Percentiles rank a stretch among this genome's conserved stretches.
phyloP scores from a whole-genome alignment of 176 grass and related monocot species.

The Tuctoria greenei region DNA sequence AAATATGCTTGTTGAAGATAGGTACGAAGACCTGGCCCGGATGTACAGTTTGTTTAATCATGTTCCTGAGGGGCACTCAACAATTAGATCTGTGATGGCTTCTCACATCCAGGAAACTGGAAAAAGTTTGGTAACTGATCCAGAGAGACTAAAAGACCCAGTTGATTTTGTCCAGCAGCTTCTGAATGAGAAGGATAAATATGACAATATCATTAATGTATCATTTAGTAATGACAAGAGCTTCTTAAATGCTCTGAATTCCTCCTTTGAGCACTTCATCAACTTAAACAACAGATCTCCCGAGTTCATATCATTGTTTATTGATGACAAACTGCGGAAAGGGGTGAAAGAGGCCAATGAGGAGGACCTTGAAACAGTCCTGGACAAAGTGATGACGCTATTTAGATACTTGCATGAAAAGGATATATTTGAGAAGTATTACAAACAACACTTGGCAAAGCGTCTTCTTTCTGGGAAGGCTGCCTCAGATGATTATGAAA shows the following conservation, averaged over 20 bases:
- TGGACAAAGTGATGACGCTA: slow-evolving; percentile 79
- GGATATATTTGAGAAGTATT: slow-evolving; percentile 87
- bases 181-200: slow-evolving; percentile 73
- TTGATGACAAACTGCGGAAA: slow-evolving; percentile 85
- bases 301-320: slow-evolving; percentile 83
- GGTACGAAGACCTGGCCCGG: slow-evolving; percentile 66
- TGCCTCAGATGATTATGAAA: slow-evolving; percentile 69
- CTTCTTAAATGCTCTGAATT: slow-evolving; percentile 76
- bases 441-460: slow-evolving; percentile 76
- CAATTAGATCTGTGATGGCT: slow-evolving; percentile 69
- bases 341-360: slow-evolving; percentile 71
- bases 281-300: slow-evolving; percentile 82
- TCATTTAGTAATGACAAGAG: slow-evolving; percentile 77
- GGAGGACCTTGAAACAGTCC: slow-evolving; percentile 68
- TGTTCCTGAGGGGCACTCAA: slow-evolving; percentile 54
- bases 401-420: slow-evolving; percentile 92
- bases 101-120: slow-evolving; percentile 71
- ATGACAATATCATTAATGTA: slow-evolving; percentile 62
- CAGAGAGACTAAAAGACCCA: slow-evolving; percentile 78
- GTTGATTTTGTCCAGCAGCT: slow-evolving; percentile 79
- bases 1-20: slow-evolving; percentile 76
- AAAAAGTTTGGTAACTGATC: slow-evolving; percentile 71
- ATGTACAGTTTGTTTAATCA: slow-evolving; percentile 72
- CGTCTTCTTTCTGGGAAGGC: slow-evolving; percentile 64
- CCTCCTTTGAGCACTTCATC: slow-evolving; percentile 80